These are phyloP conservation scores for Corchorus capsularis DNA, from an alignment of 345 rosid species.

Conservation along the genomic window DNA sequence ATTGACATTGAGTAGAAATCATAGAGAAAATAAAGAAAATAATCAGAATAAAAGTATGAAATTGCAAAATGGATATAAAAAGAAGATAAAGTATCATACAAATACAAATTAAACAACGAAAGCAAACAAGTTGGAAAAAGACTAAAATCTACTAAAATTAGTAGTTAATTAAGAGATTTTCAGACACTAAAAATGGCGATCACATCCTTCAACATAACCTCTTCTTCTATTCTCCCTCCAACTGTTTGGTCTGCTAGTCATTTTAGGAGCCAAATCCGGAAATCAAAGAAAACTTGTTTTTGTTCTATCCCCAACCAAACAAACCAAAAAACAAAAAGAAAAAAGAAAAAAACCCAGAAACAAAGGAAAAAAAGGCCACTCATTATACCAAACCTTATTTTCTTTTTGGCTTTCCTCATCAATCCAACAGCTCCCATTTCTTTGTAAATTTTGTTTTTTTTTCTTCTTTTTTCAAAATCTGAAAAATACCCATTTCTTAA, in stretches of 20 bases:
- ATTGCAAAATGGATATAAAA: neutral
- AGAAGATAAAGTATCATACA: neutral
- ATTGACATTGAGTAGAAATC: neutral
- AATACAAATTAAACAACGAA: neutral
- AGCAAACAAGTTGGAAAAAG: neutral
- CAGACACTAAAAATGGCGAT: conserved; percentile 41
- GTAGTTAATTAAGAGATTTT: neutral
- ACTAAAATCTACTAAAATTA: conserved; percentile 7
- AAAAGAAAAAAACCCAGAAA: conserved; percentile 27
- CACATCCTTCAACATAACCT: conserved; percentile 23
- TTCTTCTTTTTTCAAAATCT: neutral
- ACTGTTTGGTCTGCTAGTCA: conserved; percentile 64
- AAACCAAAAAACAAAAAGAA: conserved; percentile 24
- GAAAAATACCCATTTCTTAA: conserved; percentile 8
- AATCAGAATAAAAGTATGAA: neutral
- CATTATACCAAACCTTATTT: conserved; percentile 19
- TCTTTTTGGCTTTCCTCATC: conserved; percentile 13
- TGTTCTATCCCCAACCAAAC: conserved; percentile 33
- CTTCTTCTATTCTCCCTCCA: conserved; percentile 44
- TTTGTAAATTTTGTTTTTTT: neutral
- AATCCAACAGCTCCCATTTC: conserved; percentile 21
- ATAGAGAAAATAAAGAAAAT: neutral
- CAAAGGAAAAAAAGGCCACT: conserved; percentile 24
- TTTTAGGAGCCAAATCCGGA: conserved; percentile 66
- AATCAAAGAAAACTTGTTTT: conserved; percentile 31